Conservation (phyloP, 208 protist species). For the Wallacemonas sp. region DNA sequence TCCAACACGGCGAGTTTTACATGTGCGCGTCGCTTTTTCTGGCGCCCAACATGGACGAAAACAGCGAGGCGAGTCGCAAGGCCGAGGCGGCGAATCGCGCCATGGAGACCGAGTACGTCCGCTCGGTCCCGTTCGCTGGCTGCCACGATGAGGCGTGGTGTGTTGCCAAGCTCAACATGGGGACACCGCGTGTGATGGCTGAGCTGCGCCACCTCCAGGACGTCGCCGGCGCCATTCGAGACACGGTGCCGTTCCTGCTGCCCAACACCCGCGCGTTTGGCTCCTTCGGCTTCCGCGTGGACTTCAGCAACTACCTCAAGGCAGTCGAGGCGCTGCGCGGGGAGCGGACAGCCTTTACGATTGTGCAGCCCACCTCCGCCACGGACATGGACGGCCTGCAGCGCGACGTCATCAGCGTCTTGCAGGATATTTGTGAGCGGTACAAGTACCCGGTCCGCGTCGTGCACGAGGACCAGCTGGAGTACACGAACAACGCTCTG, state of each 20-base stretch:
- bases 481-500: slow-evolving; percentile 42
- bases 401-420: slow-evolving; percentile 34
- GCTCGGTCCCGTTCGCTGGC: slow-evolving; percentile 15
- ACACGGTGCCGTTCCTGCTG: slow-evolving; percentile 16
- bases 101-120: slow-evolving; percentile 1
- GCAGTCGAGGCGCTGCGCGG: slow-evolving; percentile 49
- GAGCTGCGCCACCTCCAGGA: slow-evolving; percentile 28
- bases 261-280: slow-evolving; percentile 33
- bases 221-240: slow-evolving; percentile 15
- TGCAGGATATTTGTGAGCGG: slow-evolving; percentile 42
- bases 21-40: slow-evolving; percentile 40
- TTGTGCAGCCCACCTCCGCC: slow-evolving; percentile 30
- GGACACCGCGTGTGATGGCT: slow-evolving; percentile 37
- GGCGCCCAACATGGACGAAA: slow-evolving; percentile 23
- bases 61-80: slow-evolving; percentile 4
- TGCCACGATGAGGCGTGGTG: slow-evolving; percentile 63
- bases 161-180: slow-evolving; percentile 45
- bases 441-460: slow-evolving; percentile 59
- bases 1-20: slow-evolving; percentile 37
- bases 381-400: slow-evolving; percentile 29
- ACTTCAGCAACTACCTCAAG: slow-evolving; percentile 59
- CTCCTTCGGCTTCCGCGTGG: slow-evolving; percentile 37
- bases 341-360: slow-evolving; percentile 57
- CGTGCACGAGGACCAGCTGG: slow-evolving; percentile 49
- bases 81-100: slow-evolving; percentile 15